Evolutionary conservation across 805 yeast genomes (phyloP), one percentile per base, ranked within the genome.

Genomic region (Tetrapisispora iriomotensis): DNA sequence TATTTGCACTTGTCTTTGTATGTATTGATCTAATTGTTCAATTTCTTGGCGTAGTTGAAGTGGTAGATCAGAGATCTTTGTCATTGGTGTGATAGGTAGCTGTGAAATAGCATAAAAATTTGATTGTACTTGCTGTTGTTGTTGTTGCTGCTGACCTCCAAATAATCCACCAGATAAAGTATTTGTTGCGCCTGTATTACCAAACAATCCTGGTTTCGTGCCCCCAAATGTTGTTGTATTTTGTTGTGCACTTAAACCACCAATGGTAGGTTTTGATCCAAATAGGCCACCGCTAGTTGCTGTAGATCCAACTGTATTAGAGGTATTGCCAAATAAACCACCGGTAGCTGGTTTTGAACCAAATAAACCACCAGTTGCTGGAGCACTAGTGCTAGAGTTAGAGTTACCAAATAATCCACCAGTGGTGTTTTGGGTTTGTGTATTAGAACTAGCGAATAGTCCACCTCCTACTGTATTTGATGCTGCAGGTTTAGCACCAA

Each of bases 31-130:
- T 41, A 83, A 62, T 45, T 78, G 77, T 56, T 79, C 82, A 27
- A 83, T 64, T 53, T 82, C 85, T 43, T 65, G 71, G 50, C 80
- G 82, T 40, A 78, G 61, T n/a, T 64, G 71, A n/a, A 74, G 79
- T 2, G 92, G 88, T 29, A 83, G 62, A 43, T 82, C 90, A 8
- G 77, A 75, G 8, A 83, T 82, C 36, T 82, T 71, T 0, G 90
- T 79, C 77, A 83, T 75, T 12, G 87, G 77, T 9, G 82, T 79
- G 33, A 83, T 65, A 4, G 71, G 68, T 38, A 65, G 55, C 41
- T 66, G 77, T 8, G 61, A 60, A 20, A 67, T 69, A 31, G 63
- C 64, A 33, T 67, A 68, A 36, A 62, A 63, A 25, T 65, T 69
- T 29, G 66, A 68, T 32, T 56, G 61, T 38, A 49, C 60, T 37